Evolutionary conservation across 1,284 basidiomycete species (phyloP), one percentile per base, ranked within the genome.

Genomic region (Ustilago nuda): DNA sequence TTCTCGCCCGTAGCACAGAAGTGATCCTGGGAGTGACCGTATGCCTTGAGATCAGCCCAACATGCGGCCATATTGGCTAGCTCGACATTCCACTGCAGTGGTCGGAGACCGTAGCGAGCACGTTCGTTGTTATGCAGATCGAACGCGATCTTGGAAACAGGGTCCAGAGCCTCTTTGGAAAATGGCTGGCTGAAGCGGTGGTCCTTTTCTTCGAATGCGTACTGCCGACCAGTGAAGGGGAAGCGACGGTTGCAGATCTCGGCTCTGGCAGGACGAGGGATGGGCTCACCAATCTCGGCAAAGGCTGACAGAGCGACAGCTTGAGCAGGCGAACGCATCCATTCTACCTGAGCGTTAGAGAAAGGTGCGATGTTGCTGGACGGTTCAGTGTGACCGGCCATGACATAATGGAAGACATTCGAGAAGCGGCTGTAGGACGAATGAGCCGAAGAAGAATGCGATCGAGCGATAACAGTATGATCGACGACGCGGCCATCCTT

Each of bases 11-110:
- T 62, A 7, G 67, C 63, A 36, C 58, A 58, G 37, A 73, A 77
- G 61, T 72, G 75, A 54, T 67, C 63, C 43, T 77, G 61, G 30
- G 75, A 77, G 52, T 77, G 75, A 13, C 75, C 75, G 43, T 77
- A 77, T 9, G 75, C 66, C 50, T 77, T 77, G 19, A 77, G 65
- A 17, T 77, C 75, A 13, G 75, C 71, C 75, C 75, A 77, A 61
- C 75, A 77, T 17, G 75, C 61, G 0, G 75, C 75, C 67, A 77
- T 73, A 56, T 77, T 72, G 67, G 75, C 75, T 7, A 77, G 67
- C 53, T 77, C 75, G 5, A 45, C 55, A n/a, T 68, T 77, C 75
- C 75, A 77, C 59, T 66, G 60, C 30, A 77, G 55, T 2, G 55
- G 54, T 2, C 12, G 43, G 8, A 70, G 50, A 6, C 62, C 61